phyloP scores from a whole-genome alignment of 164 flowering plant genomes.

The Nymphaea thermarum region DNA sequence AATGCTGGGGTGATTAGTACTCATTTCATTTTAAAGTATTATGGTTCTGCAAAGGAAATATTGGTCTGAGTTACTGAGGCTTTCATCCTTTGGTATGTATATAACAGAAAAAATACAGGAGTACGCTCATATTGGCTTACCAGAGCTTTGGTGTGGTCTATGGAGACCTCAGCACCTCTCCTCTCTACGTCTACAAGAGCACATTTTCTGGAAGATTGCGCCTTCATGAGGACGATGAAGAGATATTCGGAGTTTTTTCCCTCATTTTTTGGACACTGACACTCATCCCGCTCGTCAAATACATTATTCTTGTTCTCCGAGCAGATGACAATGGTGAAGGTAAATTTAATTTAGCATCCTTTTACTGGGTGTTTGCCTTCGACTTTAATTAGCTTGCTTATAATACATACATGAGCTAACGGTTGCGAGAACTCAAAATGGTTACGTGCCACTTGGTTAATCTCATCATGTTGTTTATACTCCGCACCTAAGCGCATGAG shows the following conservation, averaged over 20 bases:
- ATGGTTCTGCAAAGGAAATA: no score
- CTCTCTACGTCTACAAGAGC: constrained; percentile 26
- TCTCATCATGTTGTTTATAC: no score
- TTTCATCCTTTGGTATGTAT: background rate
- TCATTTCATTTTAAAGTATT: no score
- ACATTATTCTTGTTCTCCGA: constrained; percentile 24
- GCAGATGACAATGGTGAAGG: constrained; percentile 44
- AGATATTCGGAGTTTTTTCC: constrained; percentile 28
- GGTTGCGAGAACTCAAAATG: no score
- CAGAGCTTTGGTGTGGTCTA: constrained; percentile 35
- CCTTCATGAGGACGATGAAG: constrained; percentile 14
- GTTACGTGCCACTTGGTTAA: no score
- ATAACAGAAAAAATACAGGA: constrained; percentile 13
- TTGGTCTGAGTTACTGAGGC: background rate
- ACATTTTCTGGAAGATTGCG: constrained; percentile 21
- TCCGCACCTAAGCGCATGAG: no score
- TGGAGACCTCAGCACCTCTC: constrained; percentile 32
- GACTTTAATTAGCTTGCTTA: background rate
- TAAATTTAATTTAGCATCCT: constrained; percentile 1
- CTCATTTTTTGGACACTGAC: constrained; percentile 33
- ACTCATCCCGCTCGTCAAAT: constrained; percentile 27
- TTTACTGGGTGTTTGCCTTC: background rate
- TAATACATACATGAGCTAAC: no score
- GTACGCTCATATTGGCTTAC: constrained; percentile 20
- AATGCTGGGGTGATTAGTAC: no score